Evolutionary conservation across 805 yeast genomes (phyloP).

Genomic region (Kodamaea leandrae): DNA sequence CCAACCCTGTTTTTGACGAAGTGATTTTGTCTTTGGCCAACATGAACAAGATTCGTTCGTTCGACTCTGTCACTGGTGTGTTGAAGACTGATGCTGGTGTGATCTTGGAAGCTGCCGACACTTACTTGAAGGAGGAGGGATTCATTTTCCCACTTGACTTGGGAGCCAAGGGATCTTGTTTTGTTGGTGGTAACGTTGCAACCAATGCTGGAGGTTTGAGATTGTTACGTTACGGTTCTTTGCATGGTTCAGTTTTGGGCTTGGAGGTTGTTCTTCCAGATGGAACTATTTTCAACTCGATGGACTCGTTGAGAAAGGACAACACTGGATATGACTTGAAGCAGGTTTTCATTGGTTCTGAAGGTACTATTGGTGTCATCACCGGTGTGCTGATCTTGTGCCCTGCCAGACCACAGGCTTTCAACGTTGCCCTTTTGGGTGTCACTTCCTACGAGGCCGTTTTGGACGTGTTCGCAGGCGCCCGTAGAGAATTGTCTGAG

Average conservation of each 20-base stretch:
- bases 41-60: conserved; percentile 75
- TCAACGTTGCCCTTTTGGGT: conserved; percentile 86
- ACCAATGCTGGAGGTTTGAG: conserved; percentile 96
- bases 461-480: conserved; percentile 73
- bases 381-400: conserved; percentile 89
- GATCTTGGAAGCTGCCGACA: conserved; percentile 81
- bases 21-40: conserved; percentile 67
- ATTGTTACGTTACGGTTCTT: conserved; percentile 81
- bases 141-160: conserved; percentile 89
- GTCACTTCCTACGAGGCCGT: conserved; percentile 80
- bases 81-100: conserved; percentile 89
- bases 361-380: conserved; percentile 87
- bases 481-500: conserved; percentile 77
- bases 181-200: conserved; percentile 91
- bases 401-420: conserved; percentile 82
- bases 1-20: conserved; percentile 90
- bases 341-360: conserved; percentile 90
- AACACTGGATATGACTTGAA: conserved; percentile 94
- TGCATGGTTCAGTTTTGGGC: conserved; percentile 90
- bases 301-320: conserved; percentile 87
- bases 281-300: conserved; percentile 76
- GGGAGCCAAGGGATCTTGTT: conserved; percentile 97
- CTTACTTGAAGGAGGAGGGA: conserved; percentile 71
- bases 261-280: conserved; percentile 90
- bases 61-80: conserved; percentile 80